Evolutionary conservation across 257 asterid species (phyloP).

Genomic region (Solanum pennellii): DNA sequence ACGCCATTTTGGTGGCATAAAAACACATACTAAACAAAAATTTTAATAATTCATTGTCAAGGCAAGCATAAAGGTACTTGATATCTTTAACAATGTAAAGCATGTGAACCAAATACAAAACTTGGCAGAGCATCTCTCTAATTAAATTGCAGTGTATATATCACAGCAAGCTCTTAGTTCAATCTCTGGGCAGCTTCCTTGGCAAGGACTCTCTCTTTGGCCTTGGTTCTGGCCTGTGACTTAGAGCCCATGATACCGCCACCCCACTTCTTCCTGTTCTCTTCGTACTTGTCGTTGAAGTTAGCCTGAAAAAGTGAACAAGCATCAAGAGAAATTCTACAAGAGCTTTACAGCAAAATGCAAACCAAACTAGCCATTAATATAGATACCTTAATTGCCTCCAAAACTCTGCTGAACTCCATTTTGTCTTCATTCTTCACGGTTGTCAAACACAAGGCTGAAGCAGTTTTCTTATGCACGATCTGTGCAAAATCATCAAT

Average conservation of each 20-base stretch:
- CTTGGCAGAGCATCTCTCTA: background rate
- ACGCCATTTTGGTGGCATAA: background rate
- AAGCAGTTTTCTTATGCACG: slow-evolving; percentile 35
- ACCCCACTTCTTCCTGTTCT: slow-evolving; percentile 35
- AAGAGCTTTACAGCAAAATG: background rate
- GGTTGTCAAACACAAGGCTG: slow-evolving; percentile 27
- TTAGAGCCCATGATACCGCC: slow-evolving; percentile 42
- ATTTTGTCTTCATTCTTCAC: slow-evolving; percentile 38
- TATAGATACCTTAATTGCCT: slow-evolving; percentile 30
- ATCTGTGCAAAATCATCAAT: background rate
- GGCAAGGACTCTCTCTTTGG: slow-evolving; percentile 32
- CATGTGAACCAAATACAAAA: background rate
- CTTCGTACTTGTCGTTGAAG: slow-evolving; percentile 35
- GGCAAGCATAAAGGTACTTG: background rate
- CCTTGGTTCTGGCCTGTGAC: slow-evolving; percentile 38
- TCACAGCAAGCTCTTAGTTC: background rate
- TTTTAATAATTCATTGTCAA: background rate
- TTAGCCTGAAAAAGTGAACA: slow-evolving; percentile 19
- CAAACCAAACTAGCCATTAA: background rate
- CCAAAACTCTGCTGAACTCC: slow-evolving; percentile 31
- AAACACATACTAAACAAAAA: background rate
- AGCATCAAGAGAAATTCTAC: background rate
- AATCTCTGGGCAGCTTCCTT: slow-evolving; percentile 33
- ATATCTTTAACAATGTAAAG: background rate
- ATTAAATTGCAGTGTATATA: background rate